Evolutionary conservation across 2,329 filamentous ascomycete genomes (phyloP).

Genomic region (Cyphellophora attinorum): DNA sequence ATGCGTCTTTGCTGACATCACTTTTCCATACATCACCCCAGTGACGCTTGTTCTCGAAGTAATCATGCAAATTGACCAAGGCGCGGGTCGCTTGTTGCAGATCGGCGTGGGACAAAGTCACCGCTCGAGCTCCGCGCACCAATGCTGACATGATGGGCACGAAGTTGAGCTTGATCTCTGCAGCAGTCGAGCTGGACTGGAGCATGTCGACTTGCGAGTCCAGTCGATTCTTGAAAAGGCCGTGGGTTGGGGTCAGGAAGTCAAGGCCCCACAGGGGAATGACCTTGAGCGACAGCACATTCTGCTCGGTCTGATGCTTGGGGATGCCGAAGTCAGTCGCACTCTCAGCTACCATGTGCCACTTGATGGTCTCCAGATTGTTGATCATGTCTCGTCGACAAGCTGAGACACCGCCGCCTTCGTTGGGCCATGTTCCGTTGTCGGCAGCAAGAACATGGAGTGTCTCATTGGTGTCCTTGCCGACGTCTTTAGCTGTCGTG

Average conservation of each 20-base stretch:
- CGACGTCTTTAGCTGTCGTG: slow-evolving; percentile 38
- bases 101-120: slow-evolving; percentile 31
- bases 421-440: slow-evolving; percentile 44
- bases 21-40: slow-evolving; percentile 40
- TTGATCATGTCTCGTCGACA: slow-evolving; percentile 48
- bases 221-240: slow-evolving; percentile 44
- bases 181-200: slow-evolving; percentile 31
- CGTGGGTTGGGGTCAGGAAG: slow-evolving; percentile 42
- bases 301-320: slow-evolving; percentile 46
- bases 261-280: slow-evolving; percentile 48
- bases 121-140: slow-evolving; percentile 41
- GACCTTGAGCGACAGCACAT: slow-evolving; percentile 45
- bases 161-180: slow-evolving; percentile 44
- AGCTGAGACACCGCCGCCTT: slow-evolving; percentile 46
- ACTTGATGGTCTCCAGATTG: slow-evolving; percentile 42
- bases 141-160: slow-evolving; percentile 42
- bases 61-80: slow-evolving; percentile 39
- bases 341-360: slow-evolving; percentile 46
- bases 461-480: slow-evolving; percentile 38
- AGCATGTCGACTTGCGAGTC: slow-evolving; percentile 43
- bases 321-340: slow-evolving; percentile 48
- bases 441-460: slow-evolving; percentile 45
- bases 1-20: slow-evolving; percentile 33
- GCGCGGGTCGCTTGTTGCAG: slow-evolving; percentile 39
- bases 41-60: slow-evolving; percentile 40